These are phyloP conservation scores for Huntiella abstrusa DNA, from an alignment of 2,329 filamentous ascomycete genomes.

Conservation along the genomic window DNA sequence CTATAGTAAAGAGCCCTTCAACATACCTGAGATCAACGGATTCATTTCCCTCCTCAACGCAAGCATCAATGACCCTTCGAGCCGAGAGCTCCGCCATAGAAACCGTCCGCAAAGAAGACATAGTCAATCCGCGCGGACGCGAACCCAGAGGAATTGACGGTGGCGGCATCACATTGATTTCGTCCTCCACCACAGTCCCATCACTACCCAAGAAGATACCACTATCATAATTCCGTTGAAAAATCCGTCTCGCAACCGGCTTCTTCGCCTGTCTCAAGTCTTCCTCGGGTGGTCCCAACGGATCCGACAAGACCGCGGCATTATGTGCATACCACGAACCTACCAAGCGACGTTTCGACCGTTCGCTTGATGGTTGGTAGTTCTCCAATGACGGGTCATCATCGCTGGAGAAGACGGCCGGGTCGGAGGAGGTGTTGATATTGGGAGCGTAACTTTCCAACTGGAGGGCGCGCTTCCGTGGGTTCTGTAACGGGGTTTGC, in stretches of 20 bases:
- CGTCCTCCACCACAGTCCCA: constrained; percentile 3
- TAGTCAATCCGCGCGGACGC: constrained; percentile 2
- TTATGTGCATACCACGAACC: constrained; percentile 49
- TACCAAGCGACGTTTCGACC: constrained; percentile 42
- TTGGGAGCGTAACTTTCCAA: constrained; percentile 17
- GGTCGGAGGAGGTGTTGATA: constrained; percentile 48
- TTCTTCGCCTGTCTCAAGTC: constrained; percentile 14
- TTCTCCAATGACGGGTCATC: constrained; percentile 50
- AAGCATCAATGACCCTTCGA: constrained; percentile 28
- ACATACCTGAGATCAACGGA: constrained; percentile 42
- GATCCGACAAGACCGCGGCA: constrained; percentile 26
- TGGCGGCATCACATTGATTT: constrained; percentile 4
- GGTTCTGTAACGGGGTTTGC: constrained; percentile 17
- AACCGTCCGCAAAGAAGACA: constrained; percentile 13
- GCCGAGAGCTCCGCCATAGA: constrained; percentile 26
- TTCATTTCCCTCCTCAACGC: constrained; percentile 40
- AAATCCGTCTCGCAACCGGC: constrained; percentile 28
- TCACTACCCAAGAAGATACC: constrained; percentile 49
- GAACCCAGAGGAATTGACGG: not conserved
- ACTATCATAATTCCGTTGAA: constrained; percentile 46
- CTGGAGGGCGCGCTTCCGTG: constrained; percentile 21
- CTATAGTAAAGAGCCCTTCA: not conserved
- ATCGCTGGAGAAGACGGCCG: constrained; percentile 52
- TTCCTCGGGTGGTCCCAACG: constrained; percentile 24
- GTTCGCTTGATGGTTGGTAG: constrained; percentile 29